Evolutionary conservation across 2,329 filamentous ascomycete genomes (phyloP).

Genomic region (Penicillium brevicompactum): DNA sequence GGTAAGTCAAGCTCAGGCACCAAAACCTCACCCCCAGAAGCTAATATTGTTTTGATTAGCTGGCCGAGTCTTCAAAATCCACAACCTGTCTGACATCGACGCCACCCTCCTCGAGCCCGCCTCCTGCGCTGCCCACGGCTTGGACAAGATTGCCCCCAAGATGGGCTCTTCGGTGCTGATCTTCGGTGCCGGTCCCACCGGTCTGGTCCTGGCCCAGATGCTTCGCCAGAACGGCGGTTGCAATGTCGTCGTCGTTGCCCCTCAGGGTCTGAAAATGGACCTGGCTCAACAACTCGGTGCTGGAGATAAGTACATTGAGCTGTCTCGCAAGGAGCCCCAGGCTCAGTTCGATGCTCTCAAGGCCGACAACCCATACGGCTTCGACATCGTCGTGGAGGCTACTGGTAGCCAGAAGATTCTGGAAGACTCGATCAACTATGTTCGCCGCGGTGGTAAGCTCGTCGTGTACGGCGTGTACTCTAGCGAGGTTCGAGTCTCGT

Average conservation of each 20-base stretch:
- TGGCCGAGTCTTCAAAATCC: constrained; percentile 65
- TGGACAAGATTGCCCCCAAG: constrained; percentile 69
- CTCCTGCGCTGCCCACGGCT: constrained; percentile 70
- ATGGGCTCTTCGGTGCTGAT: constrained; percentile 67
- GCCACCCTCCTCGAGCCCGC: constrained; percentile 71
- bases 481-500: constrained; percentile 63
- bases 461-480: constrained; percentile 73
- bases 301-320: constrained; percentile 51
- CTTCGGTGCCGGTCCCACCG: constrained; percentile 70
- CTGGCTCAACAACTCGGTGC: constrained; percentile 56
- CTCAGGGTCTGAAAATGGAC: constrained; percentile 70
- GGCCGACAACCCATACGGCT: constrained; percentile 68
- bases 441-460: constrained; percentile 70
- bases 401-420: constrained; percentile 70
- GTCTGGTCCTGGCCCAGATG: constrained; percentile 66
- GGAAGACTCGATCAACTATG: constrained; percentile 71
- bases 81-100: constrained; percentile 68
- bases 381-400: constrained; percentile 72
- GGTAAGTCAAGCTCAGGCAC: constrained; percentile 22
- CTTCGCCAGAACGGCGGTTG: constrained; percentile 68
- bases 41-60: constrained; percentile 29
- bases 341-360: constrained; percentile 65
- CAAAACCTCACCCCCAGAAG: background rate
- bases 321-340: constrained; percentile 54
- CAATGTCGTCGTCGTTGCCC: constrained; percentile 70